These are phyloP conservation scores for Telfairia occidentalis DNA, from an alignment of 331 rosid genomes.

Conservation along the genomic window DNA sequence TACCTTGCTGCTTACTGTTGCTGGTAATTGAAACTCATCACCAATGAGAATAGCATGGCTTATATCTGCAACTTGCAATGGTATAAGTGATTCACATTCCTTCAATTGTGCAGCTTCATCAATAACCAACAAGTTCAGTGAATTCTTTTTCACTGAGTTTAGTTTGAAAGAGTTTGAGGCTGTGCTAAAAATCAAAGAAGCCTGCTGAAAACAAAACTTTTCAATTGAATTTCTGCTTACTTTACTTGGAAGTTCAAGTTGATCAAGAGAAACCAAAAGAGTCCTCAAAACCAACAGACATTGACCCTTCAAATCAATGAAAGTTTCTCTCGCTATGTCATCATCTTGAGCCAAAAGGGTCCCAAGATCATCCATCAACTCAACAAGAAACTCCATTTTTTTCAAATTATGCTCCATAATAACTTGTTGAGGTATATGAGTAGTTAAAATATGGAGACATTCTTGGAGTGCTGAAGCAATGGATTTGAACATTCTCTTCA, in stretches of 20 bases:
- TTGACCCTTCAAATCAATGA: not conserved
- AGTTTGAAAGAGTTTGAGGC: conserved; percentile 50
- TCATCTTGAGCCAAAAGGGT: conserved; percentile 22
- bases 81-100: conserved; percentile 51
- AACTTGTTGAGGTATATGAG: conserved; percentile 35
- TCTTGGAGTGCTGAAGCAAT: conserved; percentile 17
- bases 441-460: conserved; percentile 28
- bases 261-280: conserved; percentile 27
- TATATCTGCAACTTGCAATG: conserved; percentile 41
- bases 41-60: conserved; percentile 46
- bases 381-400: conserved; percentile 22
- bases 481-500: conserved; percentile 25
- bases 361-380: conserved; percentile 24
- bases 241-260: conserved; percentile 27
- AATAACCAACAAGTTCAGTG: conserved; percentile 33
- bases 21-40: conserved; percentile 55
- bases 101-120: conserved; percentile 74
- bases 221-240: not conserved
- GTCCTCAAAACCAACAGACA: conserved; percentile 19
- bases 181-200: conserved; percentile 51
- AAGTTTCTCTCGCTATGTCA: not conserved
- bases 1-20: conserved; percentile 44
- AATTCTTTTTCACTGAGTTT: conserved; percentile 24
- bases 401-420: conserved; percentile 23
- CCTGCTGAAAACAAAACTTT: conserved; percentile 43